Base-by-base conservation (phyloP, 148 eudicot species). In the Camellia lanceoleosa region DNA sequence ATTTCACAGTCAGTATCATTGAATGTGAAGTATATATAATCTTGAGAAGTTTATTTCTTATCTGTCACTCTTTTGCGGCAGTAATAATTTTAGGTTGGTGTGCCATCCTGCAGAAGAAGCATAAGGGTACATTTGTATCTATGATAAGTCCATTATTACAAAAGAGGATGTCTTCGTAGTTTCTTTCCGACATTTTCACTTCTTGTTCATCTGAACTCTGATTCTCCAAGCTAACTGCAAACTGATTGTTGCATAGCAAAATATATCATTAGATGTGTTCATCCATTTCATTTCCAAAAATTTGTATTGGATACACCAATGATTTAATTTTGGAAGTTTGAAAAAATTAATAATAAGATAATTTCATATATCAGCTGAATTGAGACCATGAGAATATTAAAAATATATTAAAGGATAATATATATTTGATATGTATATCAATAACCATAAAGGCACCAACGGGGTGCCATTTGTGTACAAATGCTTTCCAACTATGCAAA, bases 71-170 rank as follows among this genome's bases (percentile, higher is more conserved):
- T 38, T 56, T 55, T 5, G 19, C 13, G 63, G 76, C 3, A 54
- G 13, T 30, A 30, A 15, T 30, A 11, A 15, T 73, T 14, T 63
- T 55, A 30, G 47, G 14, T 38, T 74, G 15, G 23, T 23, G 7
- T 30, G 13, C 7, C 42, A 8, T 74, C 30, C 18, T 74, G 15
- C 64, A 74, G 20, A 74, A 30, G 18, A 65, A 13, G 47, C 58
- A 58, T 18, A 12, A 56, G 52, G 65, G 20, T 19, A 41, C 75
- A 49, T 71, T 71, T 55, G 30, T 74, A 68, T 68, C 51, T 68
- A 8, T 18, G 46, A 30, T 30, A 20, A 30, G 42, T 30, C 56
- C 20, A 42, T 70, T 70, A 15, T 38, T 73, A 18, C 15, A 30
- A 23, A 55, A 38, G 18, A 5, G 19, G 61, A 30, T 14, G n/a